These are phyloP conservation scores for Adansonia digitata DNA, from an alignment of 345 rosid species.

Conservation along the genomic window DNA sequence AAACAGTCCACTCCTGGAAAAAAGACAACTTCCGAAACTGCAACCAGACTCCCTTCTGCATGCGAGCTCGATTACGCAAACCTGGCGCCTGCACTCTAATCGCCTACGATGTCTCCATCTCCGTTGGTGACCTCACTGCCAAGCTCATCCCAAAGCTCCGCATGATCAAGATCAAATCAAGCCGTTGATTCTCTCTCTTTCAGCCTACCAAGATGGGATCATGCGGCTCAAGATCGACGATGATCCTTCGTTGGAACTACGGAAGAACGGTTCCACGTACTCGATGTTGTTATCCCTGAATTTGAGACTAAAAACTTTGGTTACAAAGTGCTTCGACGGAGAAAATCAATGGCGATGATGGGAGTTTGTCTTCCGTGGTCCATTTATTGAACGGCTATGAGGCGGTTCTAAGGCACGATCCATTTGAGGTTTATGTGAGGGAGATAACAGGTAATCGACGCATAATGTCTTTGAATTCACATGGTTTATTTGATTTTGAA, in stretches of 20 bases:
- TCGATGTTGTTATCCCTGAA: constrained; percentile 63
- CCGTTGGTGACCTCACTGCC: constrained; percentile 80
- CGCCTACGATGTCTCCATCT: constrained; percentile 50
- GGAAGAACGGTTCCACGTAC: constrained; percentile 78
- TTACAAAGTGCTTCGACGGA: constrained; percentile 46
- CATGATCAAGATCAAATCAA: constrained; percentile 29
- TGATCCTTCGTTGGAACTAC: constrained; percentile 50
- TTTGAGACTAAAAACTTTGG: constrained; percentile 73
- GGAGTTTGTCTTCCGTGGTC: constrained; percentile 48
- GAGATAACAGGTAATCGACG: constrained; percentile 47
- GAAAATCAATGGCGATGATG: constrained; percentile 50
- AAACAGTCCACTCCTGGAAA: constrained; percentile 66
- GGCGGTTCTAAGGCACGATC: constrained; percentile 81
- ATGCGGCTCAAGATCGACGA: constrained; percentile 78
- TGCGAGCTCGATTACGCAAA: constrained; percentile 72
- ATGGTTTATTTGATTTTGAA: constrained; percentile 88
- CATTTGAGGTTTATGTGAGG: constrained; percentile 75
- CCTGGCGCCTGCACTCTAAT: constrained; percentile 56
- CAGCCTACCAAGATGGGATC: constrained; percentile 63
- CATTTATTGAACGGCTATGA: constrained; percentile 62
- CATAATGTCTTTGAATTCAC: constrained; percentile 69
- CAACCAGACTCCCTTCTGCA: constrained; percentile 93
- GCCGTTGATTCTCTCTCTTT: constrained; percentile 64
- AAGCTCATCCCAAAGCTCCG: constrained; percentile 41
- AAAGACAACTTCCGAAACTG: constrained; percentile 92